phyloP scores from a whole-genome alignment of 2,329 filamentous ascomycete genomes.

The Xylaria sp. region DNA sequence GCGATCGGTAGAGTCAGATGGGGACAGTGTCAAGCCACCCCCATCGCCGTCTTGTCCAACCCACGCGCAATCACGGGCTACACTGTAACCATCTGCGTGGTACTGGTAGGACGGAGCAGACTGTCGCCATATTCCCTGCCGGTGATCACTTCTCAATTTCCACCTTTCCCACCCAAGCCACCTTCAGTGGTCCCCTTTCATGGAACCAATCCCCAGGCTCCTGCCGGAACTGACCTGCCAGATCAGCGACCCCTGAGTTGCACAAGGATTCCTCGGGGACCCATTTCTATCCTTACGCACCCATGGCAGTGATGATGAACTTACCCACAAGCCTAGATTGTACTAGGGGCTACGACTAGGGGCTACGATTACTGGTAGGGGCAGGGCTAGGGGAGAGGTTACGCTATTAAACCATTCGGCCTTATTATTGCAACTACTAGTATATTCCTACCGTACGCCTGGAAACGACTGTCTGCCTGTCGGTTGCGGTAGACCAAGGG shows the following conservation, averaged over 20 bases:
- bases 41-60: neutral
- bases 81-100: slow-evolving; percentile 30
- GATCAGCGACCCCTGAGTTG: slow-evolving; percentile 33
- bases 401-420: slow-evolving; percentile 33
- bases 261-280: slow-evolving; percentile 34
- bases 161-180: slow-evolving; percentile 7
- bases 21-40: slow-evolving; percentile 5
- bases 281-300: slow-evolving; percentile 25
- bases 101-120: slow-evolving; percentile 14
- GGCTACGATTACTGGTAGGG: too few species aligned
- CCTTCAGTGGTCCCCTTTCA: slow-evolving; percentile 26
- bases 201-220: slow-evolving; percentile 11
- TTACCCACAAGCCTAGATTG: slow-evolving; percentile 17
- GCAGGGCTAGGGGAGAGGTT: slow-evolving; percentile 5
- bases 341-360: slow-evolving; percentile 12
- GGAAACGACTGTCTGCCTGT: neutral
- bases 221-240: slow-evolving; percentile 23
- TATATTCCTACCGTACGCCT: slow-evolving; percentile 4
- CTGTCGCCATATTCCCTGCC: slow-evolving; percentile 38
- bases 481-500: too few species aligned
- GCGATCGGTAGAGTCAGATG: slow-evolving; percentile 13
- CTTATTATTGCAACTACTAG: slow-evolving; percentile 18
- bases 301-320: slow-evolving; percentile 12
- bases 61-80: slow-evolving; percentile 10
- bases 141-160: slow-evolving; percentile 42